A percentile compares a stretch with the other conserved stretches of the same genome.
phyloP scores from a whole-genome alignment of 2,329 filamentous ascomycete genomes.

The Ophiocordyceps polyrhachis-furcata region DNA sequence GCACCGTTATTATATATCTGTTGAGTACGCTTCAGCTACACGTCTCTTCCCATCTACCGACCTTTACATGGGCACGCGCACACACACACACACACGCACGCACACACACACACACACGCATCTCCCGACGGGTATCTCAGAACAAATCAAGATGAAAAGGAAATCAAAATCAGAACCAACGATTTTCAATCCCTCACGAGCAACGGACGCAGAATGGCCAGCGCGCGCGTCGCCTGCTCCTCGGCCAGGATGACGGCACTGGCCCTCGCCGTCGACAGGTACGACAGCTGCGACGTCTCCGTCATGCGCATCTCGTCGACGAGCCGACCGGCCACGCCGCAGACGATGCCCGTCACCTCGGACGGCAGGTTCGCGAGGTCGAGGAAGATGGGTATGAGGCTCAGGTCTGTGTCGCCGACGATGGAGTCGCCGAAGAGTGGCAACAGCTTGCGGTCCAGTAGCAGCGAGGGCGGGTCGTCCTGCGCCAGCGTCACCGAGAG shows the following conservation, averaged over 20 bases:
- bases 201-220: constrained; percentile 46
- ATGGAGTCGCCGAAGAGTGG: constrained; percentile 52
- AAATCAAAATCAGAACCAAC: background rate
- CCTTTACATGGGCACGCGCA: too few species aligned
- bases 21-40: too few species aligned
- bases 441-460: constrained; percentile 51
- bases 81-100: too few species aligned
- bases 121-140: constrained; percentile 1
- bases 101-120: too few species aligned
- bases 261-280: constrained; percentile 72
- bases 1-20: background rate
- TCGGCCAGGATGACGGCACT: constrained; percentile 75
- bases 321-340: constrained; percentile 71
- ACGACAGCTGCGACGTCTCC: constrained; percentile 60
- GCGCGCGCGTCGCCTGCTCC: constrained; percentile 52
- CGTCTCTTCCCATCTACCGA: too few species aligned
- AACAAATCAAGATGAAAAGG: background rate
- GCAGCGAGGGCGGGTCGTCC: constrained; percentile 53
- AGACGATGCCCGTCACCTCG: constrained; percentile 87
- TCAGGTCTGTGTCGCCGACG: constrained; percentile 53
- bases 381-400: constrained; percentile 70
- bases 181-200: constrained; percentile 17
- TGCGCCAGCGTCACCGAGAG: constrained; percentile 56
- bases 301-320: constrained; percentile 47
- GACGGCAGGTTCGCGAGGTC: constrained; percentile 65